phyloP scores from a whole-genome alignment of 2,329 filamentous ascomycete species.

The Onygena corvina region DNA sequence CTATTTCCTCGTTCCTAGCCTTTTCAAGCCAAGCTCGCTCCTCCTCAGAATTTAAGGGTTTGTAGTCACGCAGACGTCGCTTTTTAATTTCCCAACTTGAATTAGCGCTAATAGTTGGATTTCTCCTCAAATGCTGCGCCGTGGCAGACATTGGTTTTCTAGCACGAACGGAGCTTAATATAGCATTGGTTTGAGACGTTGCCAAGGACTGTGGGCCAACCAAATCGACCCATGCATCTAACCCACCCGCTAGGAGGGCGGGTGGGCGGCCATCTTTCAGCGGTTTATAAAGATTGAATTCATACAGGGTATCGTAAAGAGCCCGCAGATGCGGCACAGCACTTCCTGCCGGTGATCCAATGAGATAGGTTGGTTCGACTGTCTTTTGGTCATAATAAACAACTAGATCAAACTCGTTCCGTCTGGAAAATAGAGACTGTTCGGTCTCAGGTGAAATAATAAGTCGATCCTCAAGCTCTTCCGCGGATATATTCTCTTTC shows the following conservation, averaged over 20 bases:
- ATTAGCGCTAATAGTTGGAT: conserved; percentile 40
- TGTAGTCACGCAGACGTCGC: conserved; percentile 47
- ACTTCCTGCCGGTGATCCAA: conserved; percentile 35
- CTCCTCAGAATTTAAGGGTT: conserved; percentile 68
- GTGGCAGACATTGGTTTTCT: conserved; percentile 24
- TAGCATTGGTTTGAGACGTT: conserved; percentile 43
- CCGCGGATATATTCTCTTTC: conserved; percentile 54
- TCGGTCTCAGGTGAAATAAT: conserved; percentile 46
- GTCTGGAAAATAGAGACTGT: conserved; percentile 57
- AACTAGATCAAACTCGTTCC: conserved; percentile 68
- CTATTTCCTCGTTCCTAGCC: conserved; percentile 54
- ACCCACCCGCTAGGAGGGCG: conserved; percentile 65
- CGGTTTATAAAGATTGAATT: conserved; percentile 70
- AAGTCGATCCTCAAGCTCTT: conserved; percentile 45
- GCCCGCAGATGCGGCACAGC: conserved; percentile 51
- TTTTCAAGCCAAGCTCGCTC: conserved; percentile 68
- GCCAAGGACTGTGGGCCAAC: conserved; percentile 57
- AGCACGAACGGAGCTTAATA: conserved; percentile 35
- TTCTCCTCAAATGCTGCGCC: conserved; percentile 40
- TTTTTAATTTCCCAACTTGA: conserved; percentile 45
- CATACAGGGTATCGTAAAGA: conserved; percentile 65
- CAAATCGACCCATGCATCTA: conserved; percentile 78
- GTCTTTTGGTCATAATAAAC: conserved; percentile 76
- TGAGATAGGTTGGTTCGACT: conserved; percentile 46
- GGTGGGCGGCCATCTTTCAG: conserved; percentile 54